Evolutionary conservation across 495 filamentous ascomycete species (phyloP).

Genomic region (Choiromyces venosus): DNA sequence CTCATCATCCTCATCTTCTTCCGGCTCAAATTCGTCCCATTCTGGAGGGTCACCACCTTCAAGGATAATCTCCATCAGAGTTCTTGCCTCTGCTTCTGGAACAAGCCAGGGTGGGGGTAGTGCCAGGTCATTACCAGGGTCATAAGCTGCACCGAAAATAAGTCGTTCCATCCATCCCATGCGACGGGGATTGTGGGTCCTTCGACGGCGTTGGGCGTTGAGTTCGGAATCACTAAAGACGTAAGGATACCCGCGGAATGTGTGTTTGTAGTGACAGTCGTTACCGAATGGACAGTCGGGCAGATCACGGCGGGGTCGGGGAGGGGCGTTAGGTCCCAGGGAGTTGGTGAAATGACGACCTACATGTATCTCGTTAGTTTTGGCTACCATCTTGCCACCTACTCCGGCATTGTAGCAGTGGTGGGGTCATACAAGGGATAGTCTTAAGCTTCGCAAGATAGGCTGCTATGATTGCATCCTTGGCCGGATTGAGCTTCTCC

Average conservation of each 20-base stretch:
- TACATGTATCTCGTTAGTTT: neutral
- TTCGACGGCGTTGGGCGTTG: slow-evolving; percentile 19
- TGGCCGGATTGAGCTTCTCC: slow-evolving; percentile 32
- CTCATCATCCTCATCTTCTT: slow-evolving; percentile 13
- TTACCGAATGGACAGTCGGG: slow-evolving; percentile 43
- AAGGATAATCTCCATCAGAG: slow-evolving; percentile 31
- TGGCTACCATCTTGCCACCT: neutral
- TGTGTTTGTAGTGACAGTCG: slow-evolving; percentile 42
- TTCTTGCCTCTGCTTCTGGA: slow-evolving; percentile 20
- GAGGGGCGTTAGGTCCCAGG: slow-evolving; percentile 14
- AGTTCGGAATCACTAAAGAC: slow-evolving; percentile 34
- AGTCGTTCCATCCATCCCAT: slow-evolving; percentile 24
- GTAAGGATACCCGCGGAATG: slow-evolving; percentile 29
- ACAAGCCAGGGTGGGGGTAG: slow-evolving; percentile 7
- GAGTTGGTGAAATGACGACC: slow-evolving; percentile 40
- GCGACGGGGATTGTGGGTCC: slow-evolving; percentile 3
- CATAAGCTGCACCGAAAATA: slow-evolving; percentile 17
- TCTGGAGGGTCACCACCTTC: slow-evolving; percentile 21
- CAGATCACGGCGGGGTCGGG: neutral
- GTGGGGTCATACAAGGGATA: slow-evolving; percentile 33
- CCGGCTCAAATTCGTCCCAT: slow-evolving; percentile 18
- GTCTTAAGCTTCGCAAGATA: slow-evolving; percentile 40
- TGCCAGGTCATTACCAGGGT: slow-evolving; percentile 9
- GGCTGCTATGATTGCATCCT: slow-evolving; percentile 38
- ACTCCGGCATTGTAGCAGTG: neutral